Evolutionary conservation across 2,329 filamentous ascomycete genomes (phyloP).

Genomic region (Sclerotinia glacialis): DNA sequence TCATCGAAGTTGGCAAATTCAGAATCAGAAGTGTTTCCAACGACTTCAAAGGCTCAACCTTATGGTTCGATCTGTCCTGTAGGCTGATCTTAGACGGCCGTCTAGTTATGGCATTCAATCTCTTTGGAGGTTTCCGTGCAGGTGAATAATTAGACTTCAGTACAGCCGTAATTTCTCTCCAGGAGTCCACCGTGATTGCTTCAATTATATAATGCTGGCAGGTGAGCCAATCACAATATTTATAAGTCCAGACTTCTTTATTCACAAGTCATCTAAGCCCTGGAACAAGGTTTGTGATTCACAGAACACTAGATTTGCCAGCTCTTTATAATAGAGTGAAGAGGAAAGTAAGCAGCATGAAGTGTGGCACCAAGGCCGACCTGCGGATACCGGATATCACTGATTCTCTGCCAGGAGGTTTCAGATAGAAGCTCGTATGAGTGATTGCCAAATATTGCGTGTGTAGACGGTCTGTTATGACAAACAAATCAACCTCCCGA

Average conservation of each 20-base stretch:
- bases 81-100: background rate
- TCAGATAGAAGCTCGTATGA: background rate
- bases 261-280: background rate
- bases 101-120: background rate
- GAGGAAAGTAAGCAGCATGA: background rate
- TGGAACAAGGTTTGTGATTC: background rate
- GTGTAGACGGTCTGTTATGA: background rate
- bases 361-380: background rate
- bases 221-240: background rate
- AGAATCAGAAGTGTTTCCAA: background rate
- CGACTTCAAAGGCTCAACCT: background rate
- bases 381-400: background rate
- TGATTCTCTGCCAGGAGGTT: background rate
- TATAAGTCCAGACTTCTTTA: background rate
- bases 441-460: background rate
- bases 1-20: background rate
- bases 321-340: background rate
- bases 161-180: background rate
- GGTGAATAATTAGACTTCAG: background rate
- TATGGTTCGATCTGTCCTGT: background rate
- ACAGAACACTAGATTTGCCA: background rate
- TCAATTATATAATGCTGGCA: background rate
- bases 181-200: background rate
- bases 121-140: background rate
- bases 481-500: slow-evolving; percentile 4